Evolutionary conservation across 805 yeast genomes (phyloP).

Genomic region (Kuraishia hungarica): DNA sequence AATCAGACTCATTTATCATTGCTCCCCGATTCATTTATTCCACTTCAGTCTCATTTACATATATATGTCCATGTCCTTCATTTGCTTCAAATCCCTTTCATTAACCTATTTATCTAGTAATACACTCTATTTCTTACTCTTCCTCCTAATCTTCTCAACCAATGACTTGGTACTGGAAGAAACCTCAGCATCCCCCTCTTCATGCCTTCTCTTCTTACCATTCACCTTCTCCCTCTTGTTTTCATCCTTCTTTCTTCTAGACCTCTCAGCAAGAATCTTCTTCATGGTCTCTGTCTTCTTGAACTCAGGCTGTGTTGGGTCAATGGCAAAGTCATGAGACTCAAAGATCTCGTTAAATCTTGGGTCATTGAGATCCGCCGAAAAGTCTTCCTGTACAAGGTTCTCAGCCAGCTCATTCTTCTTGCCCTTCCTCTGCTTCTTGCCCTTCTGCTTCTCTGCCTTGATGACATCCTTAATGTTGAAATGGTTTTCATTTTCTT

Average conservation of each 20-base stretch:
- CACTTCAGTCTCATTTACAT: too few species aligned
- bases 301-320: slow-evolving; percentile 86
- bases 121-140: slow-evolving; percentile 15
- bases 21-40: too few species aligned
- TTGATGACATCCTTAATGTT: slow-evolving; percentile 70
- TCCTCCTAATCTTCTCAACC: slow-evolving; percentile 43
- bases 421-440: slow-evolving; percentile 36
- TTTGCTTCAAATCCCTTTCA: not conserved
- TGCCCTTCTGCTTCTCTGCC: slow-evolving; percentile 57
- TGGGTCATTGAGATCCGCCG: slow-evolving; percentile 70
- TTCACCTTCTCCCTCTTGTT: slow-evolving; percentile 2
- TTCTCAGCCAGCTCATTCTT: slow-evolving; percentile 43
- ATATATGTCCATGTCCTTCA: too few species aligned
- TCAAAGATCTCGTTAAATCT: slow-evolving; percentile 82
- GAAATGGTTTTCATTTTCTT: slow-evolving; percentile 52
- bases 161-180: slow-evolving; percentile 19
- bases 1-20: too few species aligned
- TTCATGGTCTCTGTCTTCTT: slow-evolving; percentile 85
- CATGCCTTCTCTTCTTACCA: slow-evolving; percentile 6
- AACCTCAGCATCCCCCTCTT: slow-evolving; percentile 3
- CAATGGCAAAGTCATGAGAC: slow-evolving; percentile 87
- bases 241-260: slow-evolving; percentile 29
- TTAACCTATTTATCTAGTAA: not conserved
- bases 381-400: slow-evolving; percentile 30
- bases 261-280: slow-evolving; percentile 68